Percentiles rank a stretch among this genome's conserved stretches.
These are phyloP conservation scores for Xylaria arbuscula DNA, from an alignment of 2,329 filamentous ascomycete genomes.

Conservation along the genomic window DNA sequence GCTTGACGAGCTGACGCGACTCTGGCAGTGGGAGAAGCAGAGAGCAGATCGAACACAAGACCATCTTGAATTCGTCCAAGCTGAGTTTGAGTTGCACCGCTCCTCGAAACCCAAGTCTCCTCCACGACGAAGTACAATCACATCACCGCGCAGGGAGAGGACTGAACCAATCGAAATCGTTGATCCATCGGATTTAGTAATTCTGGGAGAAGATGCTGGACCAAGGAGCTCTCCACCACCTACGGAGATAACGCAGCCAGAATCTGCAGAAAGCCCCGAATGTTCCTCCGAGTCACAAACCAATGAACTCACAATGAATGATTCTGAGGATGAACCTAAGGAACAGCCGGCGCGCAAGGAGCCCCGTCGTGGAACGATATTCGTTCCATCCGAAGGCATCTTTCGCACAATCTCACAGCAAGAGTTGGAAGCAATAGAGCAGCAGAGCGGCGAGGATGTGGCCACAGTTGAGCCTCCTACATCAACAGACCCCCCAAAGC, in stretches of 20 bases:
- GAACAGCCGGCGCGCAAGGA: constrained; percentile 43
- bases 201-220: constrained; percentile 53
- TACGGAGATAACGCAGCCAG: constrained; percentile 48
- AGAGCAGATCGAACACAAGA: constrained; percentile 76
- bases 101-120: constrained; percentile 70
- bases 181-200: constrained; percentile 57
- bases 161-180: constrained; percentile 51
- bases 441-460: constrained; percentile 43
- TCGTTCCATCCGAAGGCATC: constrained; percentile 71
- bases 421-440: constrained; percentile 59
- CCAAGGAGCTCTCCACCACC: constrained; percentile 35
- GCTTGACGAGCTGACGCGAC: constrained; percentile 65
- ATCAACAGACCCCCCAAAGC: constrained; percentile 44
- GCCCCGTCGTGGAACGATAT: constrained; percentile 64
- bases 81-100: constrained; percentile 76
- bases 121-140: constrained; percentile 47
- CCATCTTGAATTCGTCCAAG: constrained; percentile 78
- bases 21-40: constrained; percentile 68
- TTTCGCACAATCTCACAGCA: constrained; percentile 70
- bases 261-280: constrained; percentile 24
- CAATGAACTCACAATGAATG: constrained; percentile 47
- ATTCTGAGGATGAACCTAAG: constrained; percentile 29
- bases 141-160: constrained; percentile 53
- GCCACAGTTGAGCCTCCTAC: constrained; percentile 50
- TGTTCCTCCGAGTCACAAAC: constrained; percentile 39